phyloP scores from a whole-genome alignment of 163 green algal species.

The Trebouxia gelatinosa region DNA sequence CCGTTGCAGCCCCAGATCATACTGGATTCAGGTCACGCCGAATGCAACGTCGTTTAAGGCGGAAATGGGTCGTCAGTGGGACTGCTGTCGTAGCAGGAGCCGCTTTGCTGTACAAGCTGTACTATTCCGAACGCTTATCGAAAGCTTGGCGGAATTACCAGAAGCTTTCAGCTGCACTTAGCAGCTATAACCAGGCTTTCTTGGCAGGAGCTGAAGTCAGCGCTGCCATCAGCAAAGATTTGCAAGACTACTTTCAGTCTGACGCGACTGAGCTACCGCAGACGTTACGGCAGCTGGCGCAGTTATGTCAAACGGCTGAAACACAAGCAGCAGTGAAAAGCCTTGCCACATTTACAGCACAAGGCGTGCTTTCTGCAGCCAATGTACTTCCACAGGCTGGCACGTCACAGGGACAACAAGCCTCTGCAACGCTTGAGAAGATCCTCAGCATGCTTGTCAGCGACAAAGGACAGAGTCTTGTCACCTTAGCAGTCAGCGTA shows the following conservation, averaged over 20 bases:
- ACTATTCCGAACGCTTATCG: conserved; percentile 10
- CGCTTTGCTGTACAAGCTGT: conserved; percentile 13
- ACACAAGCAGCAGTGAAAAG: conserved; percentile 11
- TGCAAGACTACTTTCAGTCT: conserved; percentile 46
- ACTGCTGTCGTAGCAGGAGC: neutral
- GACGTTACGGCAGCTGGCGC: conserved; percentile 46
- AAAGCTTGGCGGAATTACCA: neutral
- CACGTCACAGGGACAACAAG: neutral
- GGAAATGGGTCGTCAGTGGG: neutral
- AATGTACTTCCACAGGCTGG: neutral
- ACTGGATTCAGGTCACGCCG: no score
- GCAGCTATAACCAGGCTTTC: conserved; percentile 44
- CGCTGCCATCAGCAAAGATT: conserved; percentile 35
- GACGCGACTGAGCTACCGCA: conserved; percentile 42
- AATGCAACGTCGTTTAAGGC: no score
- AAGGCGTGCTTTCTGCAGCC: conserved; percentile 8
- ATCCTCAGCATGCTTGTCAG: conserved; percentile 68
- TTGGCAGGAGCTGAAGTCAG: conserved; percentile 40
- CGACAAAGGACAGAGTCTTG: conserved; percentile 64
- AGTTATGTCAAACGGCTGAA: conserved; percentile 45
- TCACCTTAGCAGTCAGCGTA: conserved; percentile 72
- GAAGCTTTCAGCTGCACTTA: neutral
- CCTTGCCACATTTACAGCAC: conserved; percentile 34
- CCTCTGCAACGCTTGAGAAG: conserved; percentile 44
- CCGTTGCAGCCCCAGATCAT: no score